A percentile compares a stretch with the other conserved stretches of the same genome.
phyloP scores from a whole-genome alignment of 768 basidiomycete species.

The Daedalea quercina region DNA sequence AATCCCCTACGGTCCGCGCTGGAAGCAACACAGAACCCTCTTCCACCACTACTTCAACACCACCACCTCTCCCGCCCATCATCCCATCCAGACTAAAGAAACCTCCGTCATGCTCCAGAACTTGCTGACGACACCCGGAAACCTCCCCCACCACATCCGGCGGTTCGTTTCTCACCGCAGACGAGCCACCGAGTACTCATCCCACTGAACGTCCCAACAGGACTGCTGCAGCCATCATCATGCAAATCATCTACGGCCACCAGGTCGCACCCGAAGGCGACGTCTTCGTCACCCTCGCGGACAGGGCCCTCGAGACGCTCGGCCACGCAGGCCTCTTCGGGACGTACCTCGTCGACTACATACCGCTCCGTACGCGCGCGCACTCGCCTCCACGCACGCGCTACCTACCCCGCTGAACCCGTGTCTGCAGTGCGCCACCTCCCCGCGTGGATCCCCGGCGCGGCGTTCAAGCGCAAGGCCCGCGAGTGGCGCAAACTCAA shows the following conservation, averaged over 20 bases:
- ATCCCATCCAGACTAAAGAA: constrained; percentile 4
- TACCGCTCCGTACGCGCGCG: constrained; percentile 22
- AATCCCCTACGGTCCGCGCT: constrained; percentile 9
- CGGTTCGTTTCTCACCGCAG: background rate
- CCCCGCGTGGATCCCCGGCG: constrained; percentile 20
- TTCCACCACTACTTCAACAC: constrained; percentile 16
- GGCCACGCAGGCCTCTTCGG: constrained; percentile 31
- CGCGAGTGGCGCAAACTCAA: constrained; percentile 5
- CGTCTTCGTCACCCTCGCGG: constrained; percentile 1
- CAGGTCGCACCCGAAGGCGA: constrained; percentile 7
- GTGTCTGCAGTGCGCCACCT: constrained; percentile 10
- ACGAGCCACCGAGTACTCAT: background rate
- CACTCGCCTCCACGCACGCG: background rate
- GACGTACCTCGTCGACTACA: constrained; percentile 37
- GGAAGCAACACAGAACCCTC: constrained; percentile 12
- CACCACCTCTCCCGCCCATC: background rate
- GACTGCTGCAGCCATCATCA: constrained; percentile 1
- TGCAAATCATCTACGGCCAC: constrained; percentile 4
- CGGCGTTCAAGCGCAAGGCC: constrained; percentile 17
- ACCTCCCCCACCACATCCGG: constrained; percentile 2
- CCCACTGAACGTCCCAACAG: too few relatives aligned
- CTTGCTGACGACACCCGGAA: background rate
- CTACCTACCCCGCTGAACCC: background rate
- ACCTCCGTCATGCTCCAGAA: constrained; percentile 7
- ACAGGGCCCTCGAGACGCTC: constrained; percentile 1